Evolutionary conservation across 2,329 filamentous ascomycete genomes (phyloP).

Genomic region (Ceratocystis papillata): DNA sequence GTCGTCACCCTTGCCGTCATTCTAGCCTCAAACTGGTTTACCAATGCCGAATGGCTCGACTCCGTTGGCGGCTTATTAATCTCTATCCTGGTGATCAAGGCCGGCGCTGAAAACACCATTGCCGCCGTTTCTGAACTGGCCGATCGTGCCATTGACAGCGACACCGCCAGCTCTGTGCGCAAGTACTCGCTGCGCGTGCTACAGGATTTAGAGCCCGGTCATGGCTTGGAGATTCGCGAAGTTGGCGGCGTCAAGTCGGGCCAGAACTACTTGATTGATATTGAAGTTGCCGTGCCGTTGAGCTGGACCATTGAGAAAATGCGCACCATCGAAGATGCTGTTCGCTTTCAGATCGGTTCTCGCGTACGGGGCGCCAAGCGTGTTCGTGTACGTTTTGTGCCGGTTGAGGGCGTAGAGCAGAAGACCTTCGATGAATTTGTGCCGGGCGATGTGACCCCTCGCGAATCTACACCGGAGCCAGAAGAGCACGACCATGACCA

Average conservation of each 20-base stretch:
- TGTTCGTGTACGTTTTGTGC: slow-evolving; percentile 73
- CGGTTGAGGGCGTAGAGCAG: slow-evolving; percentile 48
- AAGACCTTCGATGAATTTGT: slow-evolving; percentile 71
- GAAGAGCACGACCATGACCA: slow-evolving; percentile 35
- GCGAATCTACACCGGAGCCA: slow-evolving; percentile 35
- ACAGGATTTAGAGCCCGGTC: slow-evolving; percentile 32
- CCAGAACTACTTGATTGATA: slow-evolving; percentile 87
- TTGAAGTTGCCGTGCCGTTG: slow-evolving; percentile 72
- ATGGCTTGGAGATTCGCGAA: slow-evolving; percentile 59
- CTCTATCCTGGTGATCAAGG: slow-evolving; percentile 83
- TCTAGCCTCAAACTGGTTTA: slow-evolving; percentile 74
- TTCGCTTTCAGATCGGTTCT: slow-evolving; percentile 61
- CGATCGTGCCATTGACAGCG: slow-evolving; percentile 79
- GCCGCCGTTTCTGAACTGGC: slow-evolving; percentile 76
- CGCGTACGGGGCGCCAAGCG: slow-evolving; percentile 76
- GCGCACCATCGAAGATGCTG: slow-evolving; percentile 57
- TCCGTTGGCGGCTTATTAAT: slow-evolving; percentile 88
- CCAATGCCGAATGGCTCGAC: slow-evolving; percentile 83
- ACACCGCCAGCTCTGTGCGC: slow-evolving; percentile 62
- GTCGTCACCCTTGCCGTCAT: slow-evolving; percentile 87
- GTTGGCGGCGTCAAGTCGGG: slow-evolving; percentile 89
- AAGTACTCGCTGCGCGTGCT: slow-evolving; percentile 54
- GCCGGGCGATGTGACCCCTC: slow-evolving; percentile 52
- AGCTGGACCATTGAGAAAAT: slow-evolving; percentile 65
- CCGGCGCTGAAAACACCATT: slow-evolving; percentile 75